Evolutionary conservation across 139 green algal species (phyloP), one percentile per base, ranked within the genome.

Genomic region (Desmodesmus armatus): DNA sequence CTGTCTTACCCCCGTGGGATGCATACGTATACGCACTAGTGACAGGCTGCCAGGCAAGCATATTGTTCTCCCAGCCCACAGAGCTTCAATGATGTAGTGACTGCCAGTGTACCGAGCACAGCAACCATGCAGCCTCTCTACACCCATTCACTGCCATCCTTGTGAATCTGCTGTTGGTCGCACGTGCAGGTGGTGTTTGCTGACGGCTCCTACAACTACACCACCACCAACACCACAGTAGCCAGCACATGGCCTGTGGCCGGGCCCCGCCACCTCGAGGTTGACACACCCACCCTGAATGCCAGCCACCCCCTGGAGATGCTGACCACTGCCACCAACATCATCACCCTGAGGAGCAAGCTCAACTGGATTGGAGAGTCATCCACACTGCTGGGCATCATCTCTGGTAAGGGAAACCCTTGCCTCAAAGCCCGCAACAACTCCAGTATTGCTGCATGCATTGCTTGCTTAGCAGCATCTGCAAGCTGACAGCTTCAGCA

Each of bases 321-420:
- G 69, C 69, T 77, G 69, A 51, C 37, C 17, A 53, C 23, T 55
- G 55, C 37, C 19, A 71, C 3, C 35, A 82, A 70, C 21, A 27
- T 77, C n/a, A 77, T 85, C n/a, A 85, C 76, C 1, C 43, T 83
- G 23, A 53, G 76, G 37, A 75, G 78, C 78, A 51, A 65, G 53
- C 60, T 76, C 11, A 77, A 76, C 60, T 85, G 78, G 60, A 67
- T 76, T 37, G 62, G 78, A 53, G 78, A 77, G 78, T 65, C 44
- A n/a, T 76, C 78, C 23, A 75, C 44, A 27, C 51, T 85, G 15
- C 60, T 65, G 1, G 60, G 60, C 39, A 85, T 75, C 41, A 47
- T 63, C 25, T 80, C 72, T 25, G 72, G 72, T 80, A 25, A 9
- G 67, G 23, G 31, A n/a, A n/a, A n/a, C n/a, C n/a, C n/a, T n/a